Conservation (phyloP, 345 rosid species). For the Ceriops tagal region DNA sequence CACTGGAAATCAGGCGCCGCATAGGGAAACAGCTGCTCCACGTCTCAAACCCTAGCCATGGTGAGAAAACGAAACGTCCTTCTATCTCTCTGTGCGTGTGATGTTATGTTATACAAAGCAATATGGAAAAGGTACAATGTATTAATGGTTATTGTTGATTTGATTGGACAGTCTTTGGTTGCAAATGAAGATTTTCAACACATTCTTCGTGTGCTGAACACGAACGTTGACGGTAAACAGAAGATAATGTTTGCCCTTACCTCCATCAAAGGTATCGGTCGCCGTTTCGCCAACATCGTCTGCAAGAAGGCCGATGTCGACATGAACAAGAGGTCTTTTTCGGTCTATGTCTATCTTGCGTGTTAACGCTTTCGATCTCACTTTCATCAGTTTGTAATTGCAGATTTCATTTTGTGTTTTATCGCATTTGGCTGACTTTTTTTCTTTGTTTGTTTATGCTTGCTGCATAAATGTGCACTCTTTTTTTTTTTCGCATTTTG, state of each 20-base stretch:
- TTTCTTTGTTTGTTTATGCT: too few relatives aligned
- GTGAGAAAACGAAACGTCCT: neutral
- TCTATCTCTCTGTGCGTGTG: too few relatives aligned
- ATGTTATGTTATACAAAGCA: too few relatives aligned
- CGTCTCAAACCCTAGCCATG: conserved; percentile 21
- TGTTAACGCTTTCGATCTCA: neutral
- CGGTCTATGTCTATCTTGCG: neutral
- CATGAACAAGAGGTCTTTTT: conserved; percentile 30
- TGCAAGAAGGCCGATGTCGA: conserved; percentile 37
- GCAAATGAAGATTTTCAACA: conserved; percentile 36
- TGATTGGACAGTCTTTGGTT: conserved; percentile 16
- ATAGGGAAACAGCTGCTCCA: neutral
- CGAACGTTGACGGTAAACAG: conserved; percentile 35
- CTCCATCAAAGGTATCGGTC: conserved; percentile 37
- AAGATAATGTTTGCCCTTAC: conserved; percentile 37
- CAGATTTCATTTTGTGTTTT: too few relatives aligned
- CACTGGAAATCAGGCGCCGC: conserved; percentile 10
- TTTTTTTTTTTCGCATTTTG: too few relatives aligned
- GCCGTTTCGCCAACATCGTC: conserved; percentile 36
- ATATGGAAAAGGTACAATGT: too few relatives aligned
- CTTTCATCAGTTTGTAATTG: neutral
- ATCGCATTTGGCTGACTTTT: too few relatives aligned
- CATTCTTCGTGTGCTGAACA: conserved; percentile 35
- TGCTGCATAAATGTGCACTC: too few relatives aligned
- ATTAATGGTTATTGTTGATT: neutral